A percentile compares a stretch with the other conserved stretches of the same genome.
Conservation (phyloP, 257 asterid species). For the Ehretia macrophylla region DNA sequence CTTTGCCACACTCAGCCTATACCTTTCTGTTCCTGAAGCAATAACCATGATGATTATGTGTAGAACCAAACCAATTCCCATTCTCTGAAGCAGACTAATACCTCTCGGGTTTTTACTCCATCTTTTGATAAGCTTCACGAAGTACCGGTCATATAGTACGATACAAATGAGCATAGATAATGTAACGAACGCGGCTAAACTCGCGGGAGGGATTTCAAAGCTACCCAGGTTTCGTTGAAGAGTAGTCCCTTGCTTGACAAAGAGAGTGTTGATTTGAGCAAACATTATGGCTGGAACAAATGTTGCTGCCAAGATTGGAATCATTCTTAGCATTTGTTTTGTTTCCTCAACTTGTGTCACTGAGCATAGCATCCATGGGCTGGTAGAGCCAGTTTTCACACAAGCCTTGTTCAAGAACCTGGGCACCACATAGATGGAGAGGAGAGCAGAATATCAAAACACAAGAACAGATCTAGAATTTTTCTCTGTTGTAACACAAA, state of each 20-base stretch:
- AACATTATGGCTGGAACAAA: conserved; percentile 70
- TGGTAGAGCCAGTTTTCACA: conserved; percentile 39
- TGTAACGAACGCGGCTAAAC: conserved; percentile 67
- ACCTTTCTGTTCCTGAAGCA: conserved; percentile 51
- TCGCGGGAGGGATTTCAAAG: conserved; percentile 78
- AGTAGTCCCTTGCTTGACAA: conserved; percentile 76
- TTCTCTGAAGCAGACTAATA: conserved; percentile 64
- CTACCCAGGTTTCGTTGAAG: conserved; percentile 43
- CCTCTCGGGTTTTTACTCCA: conserved; percentile 87
- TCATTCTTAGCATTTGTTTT: conserved; percentile 74
- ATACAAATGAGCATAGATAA: conserved; percentile 63
- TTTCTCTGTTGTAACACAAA: too few relatives aligned
- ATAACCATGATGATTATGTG: conserved; percentile 63
- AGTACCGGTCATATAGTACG: conserved; percentile 59
- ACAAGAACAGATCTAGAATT: neutral
- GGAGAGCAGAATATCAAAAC: neutral
- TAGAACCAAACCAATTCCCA: conserved; percentile 74
- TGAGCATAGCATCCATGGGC: conserved; percentile 71
- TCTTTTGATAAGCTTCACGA: conserved; percentile 32
- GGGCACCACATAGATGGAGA: conserved; percentile 12
- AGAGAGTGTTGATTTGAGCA: conserved; percentile 67
- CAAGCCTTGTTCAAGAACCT: conserved; percentile 80
- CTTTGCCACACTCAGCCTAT: conserved; percentile 53
- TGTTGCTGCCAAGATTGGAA: conserved; percentile 60
- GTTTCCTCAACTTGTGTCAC: conserved; percentile 88